Percentiles rank a stretch among this genome's conserved stretches.
Conservation (phyloP, 371 early-diverging fungal species). For the Mortierella sp. region DNA sequence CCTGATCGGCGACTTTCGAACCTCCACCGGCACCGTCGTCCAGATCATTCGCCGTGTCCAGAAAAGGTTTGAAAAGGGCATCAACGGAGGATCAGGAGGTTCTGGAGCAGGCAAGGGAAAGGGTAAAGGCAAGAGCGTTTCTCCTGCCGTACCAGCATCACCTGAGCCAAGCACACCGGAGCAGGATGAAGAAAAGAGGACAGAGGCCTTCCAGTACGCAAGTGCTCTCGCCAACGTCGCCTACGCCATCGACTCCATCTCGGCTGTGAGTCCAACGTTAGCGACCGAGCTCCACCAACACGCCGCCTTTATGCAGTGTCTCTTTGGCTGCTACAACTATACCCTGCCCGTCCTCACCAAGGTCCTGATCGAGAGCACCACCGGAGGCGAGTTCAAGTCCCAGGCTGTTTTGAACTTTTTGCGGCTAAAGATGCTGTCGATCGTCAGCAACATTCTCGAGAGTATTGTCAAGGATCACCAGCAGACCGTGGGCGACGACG, state of each 20-base stretch:
- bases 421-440: constrained; percentile 39
- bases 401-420: constrained; percentile 27
- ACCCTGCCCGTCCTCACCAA: constrained; percentile 47
- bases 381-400: constrained; percentile 11
- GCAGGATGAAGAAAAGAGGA: constrained; percentile 33
- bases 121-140: constrained; percentile 49
- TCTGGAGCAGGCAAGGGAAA: constrained; percentile 37
- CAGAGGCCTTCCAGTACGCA: constrained; percentile 37
- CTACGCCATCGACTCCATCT: constrained; percentile 35
- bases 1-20: constrained; percentile 45
- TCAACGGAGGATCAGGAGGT: constrained; percentile 22
- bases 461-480: constrained; percentile 33
- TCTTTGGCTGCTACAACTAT: constrained; percentile 53
- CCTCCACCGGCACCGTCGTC: constrained; percentile 46
- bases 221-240: constrained; percentile 36
- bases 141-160: constrained; percentile 17
- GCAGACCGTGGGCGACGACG: constrained; percentile 7
- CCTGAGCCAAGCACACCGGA: constrained; percentile 21
- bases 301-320: constrained; percentile 32
- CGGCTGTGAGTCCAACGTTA: constrained; percentile 29
- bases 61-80: constrained; percentile 46
- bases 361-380: constrained; percentile 22
- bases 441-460: constrained; percentile 46
- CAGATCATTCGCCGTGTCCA: constrained; percentile 58
- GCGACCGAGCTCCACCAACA: constrained; percentile 35